phyloP scores from a whole-genome alignment of 257 asterid species.

The Solanum acaule region DNA sequence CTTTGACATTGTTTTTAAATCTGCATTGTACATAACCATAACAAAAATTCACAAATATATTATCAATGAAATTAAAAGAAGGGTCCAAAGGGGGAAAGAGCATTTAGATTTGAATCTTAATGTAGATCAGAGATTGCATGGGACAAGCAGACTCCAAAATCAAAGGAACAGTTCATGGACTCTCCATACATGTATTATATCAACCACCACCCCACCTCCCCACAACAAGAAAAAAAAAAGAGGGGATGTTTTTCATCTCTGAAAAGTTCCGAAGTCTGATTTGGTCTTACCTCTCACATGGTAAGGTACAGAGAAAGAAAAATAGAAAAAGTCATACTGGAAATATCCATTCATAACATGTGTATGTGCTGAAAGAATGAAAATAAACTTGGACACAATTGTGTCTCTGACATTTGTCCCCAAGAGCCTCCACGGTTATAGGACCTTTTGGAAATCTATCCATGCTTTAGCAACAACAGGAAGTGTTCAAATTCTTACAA shows the following conservation, averaged over 20 bases:
- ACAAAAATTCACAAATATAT: not conserved
- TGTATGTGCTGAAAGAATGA: not conserved
- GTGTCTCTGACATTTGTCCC: not conserved
- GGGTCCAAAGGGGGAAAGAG: not conserved
- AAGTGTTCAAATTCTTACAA: not conserved
- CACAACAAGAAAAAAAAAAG: not conserved
- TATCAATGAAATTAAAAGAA: not conserved
- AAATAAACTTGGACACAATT: not conserved
- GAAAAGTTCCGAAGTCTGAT: not conserved
- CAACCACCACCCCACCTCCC: not conserved
- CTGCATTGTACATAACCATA: constrained; percentile 23
- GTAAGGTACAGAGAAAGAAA: not conserved
- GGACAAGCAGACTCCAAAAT: not conserved
- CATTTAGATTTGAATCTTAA: not conserved
- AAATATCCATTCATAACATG: not conserved
- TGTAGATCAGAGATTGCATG: not conserved
- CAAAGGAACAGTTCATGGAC: not conserved
- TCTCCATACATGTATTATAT: not conserved
- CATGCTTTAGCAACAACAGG: not conserved
- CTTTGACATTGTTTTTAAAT: constrained; percentile 82
- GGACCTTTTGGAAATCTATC: not conserved
- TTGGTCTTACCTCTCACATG: not conserved
- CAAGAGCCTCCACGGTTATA: not conserved
- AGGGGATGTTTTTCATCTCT: not conserved
- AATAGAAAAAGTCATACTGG: not conserved